Evolutionary conservation across 345 rosid genomes (phyloP), one percentile per base, ranked within the genome.

Genomic region (Corchorus capsularis): DNA sequence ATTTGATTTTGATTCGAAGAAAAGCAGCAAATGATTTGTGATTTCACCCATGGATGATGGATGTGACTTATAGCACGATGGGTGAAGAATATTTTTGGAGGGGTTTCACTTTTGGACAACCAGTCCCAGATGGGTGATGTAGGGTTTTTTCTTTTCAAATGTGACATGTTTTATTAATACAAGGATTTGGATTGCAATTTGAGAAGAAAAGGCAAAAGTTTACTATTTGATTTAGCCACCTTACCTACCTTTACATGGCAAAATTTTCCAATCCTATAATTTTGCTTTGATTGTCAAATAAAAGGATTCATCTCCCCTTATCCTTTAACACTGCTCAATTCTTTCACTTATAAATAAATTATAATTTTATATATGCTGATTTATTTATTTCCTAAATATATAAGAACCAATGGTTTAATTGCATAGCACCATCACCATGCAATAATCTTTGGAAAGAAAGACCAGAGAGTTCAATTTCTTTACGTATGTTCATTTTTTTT

Each of bases 21-120:
- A 55, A 52, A 34, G 7, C 16, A 55, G 1, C 27, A 70, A 70
- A 53, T 53, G 74, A 56, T 71, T 71, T 20, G 2, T 37, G 65
- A 57, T 20, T 43, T 22, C 11, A 57, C 32, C 69, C 5, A 7
- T 47, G 60, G 77, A 74, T 74, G 77, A 7, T 47, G 60, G 77
- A 74, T 74, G 77, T 62, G 77, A 74, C 77, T 32, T 62, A 49
- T 13, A 47, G 77, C 77, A 74, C 60, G 68, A 74, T 49, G 49
- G 57, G 45, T 46, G 34, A 74, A n/a, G 17, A 74, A 14, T 62
- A 8, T 62, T 61, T 60, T 32, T 47, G 56, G 76, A 71, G 68
- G 68, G 13, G 13, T 47, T 61, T 73, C 67, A 11, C 56, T 22
- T 61, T 74, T 49, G 60, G 60, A 61, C 69, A 62, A 34, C 17